Base-by-base conservation (phyloP, 2,329 filamentous ascomycete species). In the Colletotrichum navitas region DNA sequence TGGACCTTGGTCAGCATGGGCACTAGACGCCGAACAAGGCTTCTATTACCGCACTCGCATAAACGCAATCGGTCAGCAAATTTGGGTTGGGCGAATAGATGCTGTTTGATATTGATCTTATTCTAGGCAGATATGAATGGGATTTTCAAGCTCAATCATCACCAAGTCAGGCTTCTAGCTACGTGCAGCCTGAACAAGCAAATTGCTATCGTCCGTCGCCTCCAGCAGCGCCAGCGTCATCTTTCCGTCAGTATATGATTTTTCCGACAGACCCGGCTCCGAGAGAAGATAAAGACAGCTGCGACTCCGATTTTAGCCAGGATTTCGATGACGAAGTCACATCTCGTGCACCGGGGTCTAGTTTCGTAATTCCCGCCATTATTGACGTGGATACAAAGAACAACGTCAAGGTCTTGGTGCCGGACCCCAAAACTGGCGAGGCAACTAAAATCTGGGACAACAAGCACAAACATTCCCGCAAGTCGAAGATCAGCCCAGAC, bases 331-430 rank as follows among this genome's bases (percentile, higher is more conserved):
- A 45, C 11, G 56, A 63, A 12, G 52, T 68, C 21, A 7, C 24
- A 5, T 45, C 51, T 32, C 32, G 21, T 11, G 45, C 24, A 8
- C 18, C 21, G 10, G 18, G 34, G 10, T 58, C 65, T 2, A 49
- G 69, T 18, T 43, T 47, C 16, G 24, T 45, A 1, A 68, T 63
- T 26, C 68, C 68, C 1, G 60, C 66, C 6, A 69, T 72, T 24
- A 72, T 72, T 1, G 69, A 72, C 18, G 52, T 72, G 21, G 66
- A 72, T 24, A 55, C 36, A 8, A 45, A 56, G 12, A 69, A 69
- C n/a, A 68, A 68, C n/a, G 39, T 72, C 32, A 52, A 49, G 12
- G 45, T 72, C 32, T 39, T 45, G 29, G 43, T 72, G 4, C 66
- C 69, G 0, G 60, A 72, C 21, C 29, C 41, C 2, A 45, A 60